Evolutionary conservation across 139 green algal species (phyloP), one percentile per base, ranked within the genome.

Genomic region (Helicosporidium sp.): DNA sequence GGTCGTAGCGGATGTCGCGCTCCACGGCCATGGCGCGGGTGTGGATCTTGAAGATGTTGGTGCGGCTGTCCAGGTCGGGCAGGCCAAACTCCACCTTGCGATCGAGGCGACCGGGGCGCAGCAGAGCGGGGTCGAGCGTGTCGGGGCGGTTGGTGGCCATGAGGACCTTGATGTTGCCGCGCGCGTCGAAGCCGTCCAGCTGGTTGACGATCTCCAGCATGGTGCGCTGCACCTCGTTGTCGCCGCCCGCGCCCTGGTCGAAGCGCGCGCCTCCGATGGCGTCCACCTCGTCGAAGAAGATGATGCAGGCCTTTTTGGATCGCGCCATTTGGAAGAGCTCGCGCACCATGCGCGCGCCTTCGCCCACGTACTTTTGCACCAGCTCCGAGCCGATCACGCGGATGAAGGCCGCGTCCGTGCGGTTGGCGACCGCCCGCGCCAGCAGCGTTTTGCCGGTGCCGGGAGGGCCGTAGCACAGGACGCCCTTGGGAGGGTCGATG

Each of bases 171-270:
- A 98, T 92, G 69, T 98, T 99, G 18, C 90, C 90, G 33, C 90
- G 73, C 4, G 85, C 69, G 58, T 99, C 90, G 55, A 99, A 99
- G 24, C 90, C 87, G 43, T 97, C 89, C 22, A 99, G 77, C 79
- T 99, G 90, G 68, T 98, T 99, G 6, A 99, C 87, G 33, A 98
- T 97, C 70, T 97, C 88, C 42, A 98, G 70, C 88, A 98, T 97
- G 7, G 89, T 97, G 26, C 88, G 76, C 73, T 98, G 88, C 65
- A 98, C 89, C 72, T 98, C 89, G 69, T 94, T 98, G 74, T 98
- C 89, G 25, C 89, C 88, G 18, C 87, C 87, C 7, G 78, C 80
- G 19, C 78, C 77, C 54, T 97, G 87, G 48, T 96, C 87, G 57
- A 90, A 91, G 29, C 88, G 81, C 16, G 87, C 88, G 23, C 88